A percentile compares a stretch with the other conserved stretches of the same genome.
Evolutionary conservation across 2,329 filamentous ascomycete species (phyloP).

Genomic region (Aspergillus hortae): DNA sequence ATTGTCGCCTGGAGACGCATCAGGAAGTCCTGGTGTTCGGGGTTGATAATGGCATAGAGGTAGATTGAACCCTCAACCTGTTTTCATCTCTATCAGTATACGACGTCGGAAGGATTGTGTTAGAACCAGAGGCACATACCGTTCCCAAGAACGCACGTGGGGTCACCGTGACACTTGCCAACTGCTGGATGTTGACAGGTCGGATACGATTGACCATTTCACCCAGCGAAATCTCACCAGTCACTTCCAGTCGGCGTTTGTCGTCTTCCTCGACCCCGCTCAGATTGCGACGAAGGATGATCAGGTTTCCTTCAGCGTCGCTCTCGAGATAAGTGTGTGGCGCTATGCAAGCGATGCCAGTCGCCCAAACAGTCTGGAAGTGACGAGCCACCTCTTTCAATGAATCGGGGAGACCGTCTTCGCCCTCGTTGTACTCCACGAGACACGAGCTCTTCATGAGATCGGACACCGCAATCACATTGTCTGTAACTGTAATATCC

Average conservation of each 20-base stretch:
- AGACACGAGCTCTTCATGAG: slow-evolving; percentile 89
- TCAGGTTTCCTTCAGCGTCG: slow-evolving; percentile 83
- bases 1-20: slow-evolving; percentile 75
- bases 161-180: slow-evolving; percentile 63
- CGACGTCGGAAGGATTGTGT: background rate
- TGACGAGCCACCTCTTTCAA: slow-evolving; percentile 75
- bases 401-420: slow-evolving; percentile 55
- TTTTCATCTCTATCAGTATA: background rate
- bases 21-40: slow-evolving; percentile 71
- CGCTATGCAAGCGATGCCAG: slow-evolving; percentile 69
- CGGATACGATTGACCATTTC: slow-evolving; percentile 92
- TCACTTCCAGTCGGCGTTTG: slow-evolving; percentile 65
- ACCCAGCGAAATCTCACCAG: slow-evolving; percentile 78
- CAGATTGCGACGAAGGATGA: slow-evolving; percentile 71
- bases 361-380: slow-evolving; percentile 77
- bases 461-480: slow-evolving; percentile 79
- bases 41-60: slow-evolving; percentile 75
- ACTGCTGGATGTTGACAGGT: slow-evolving; percentile 64
- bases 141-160: slow-evolving; percentile 87
- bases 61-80: slow-evolving; percentile 90
- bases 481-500: slow-evolving; percentile 69
- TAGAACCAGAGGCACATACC: slow-evolving; percentile 50
- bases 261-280: slow-evolving; percentile 74
- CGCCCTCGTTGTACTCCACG: slow-evolving; percentile 64
- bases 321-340: slow-evolving; percentile 74